Evolutionary conservation across 169 alveolate species (phyloP).

Genomic region (Condylostoma magnum): DNA sequence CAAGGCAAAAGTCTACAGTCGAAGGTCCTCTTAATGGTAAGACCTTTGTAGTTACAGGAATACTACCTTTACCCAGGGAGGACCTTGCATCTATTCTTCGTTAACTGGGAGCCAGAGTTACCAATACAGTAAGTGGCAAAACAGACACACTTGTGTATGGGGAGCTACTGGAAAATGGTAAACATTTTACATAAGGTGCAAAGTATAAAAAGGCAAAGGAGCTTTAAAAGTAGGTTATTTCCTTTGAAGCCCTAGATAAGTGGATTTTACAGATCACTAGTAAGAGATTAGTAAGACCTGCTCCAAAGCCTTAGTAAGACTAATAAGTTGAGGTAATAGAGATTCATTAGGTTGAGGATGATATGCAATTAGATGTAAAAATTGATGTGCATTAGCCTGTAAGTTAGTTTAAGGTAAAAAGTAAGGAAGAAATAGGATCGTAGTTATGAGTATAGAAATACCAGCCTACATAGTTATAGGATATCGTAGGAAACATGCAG

Average conservation of each 20-base stretch:
- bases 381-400: no score
- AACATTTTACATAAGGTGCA: conserved; percentile 83
- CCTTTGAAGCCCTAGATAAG: conserved; percentile 10
- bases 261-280: conserved; percentile 21
- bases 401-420: no score
- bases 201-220: conserved; percentile 87
- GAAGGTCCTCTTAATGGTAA: conserved; percentile 51
- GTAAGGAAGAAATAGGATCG: not conserved
- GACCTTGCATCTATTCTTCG: conserved; percentile 68
- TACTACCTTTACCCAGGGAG: conserved; percentile 75
- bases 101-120: conserved; percentile 88
- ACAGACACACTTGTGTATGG: conserved; percentile 92
- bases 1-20: conserved; percentile 12
- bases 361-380: no score
- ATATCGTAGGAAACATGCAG: conserved; percentile 91
- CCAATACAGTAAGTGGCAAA: conserved; percentile 86
- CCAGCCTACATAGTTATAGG: conserved; percentile 88
- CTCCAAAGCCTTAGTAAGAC: no score
- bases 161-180: conserved; percentile 93
- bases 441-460: conserved; percentile 78
- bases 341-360: no score
- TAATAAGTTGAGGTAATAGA: no score
- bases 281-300: no score
- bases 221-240: conserved; percentile 46
- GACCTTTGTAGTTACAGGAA: conserved; percentile 90